These are phyloP conservation scores for Atkinsonella texensis DNA, from an alignment of 2,329 filamentous ascomycete genomes.

Conservation along the genomic window DNA sequence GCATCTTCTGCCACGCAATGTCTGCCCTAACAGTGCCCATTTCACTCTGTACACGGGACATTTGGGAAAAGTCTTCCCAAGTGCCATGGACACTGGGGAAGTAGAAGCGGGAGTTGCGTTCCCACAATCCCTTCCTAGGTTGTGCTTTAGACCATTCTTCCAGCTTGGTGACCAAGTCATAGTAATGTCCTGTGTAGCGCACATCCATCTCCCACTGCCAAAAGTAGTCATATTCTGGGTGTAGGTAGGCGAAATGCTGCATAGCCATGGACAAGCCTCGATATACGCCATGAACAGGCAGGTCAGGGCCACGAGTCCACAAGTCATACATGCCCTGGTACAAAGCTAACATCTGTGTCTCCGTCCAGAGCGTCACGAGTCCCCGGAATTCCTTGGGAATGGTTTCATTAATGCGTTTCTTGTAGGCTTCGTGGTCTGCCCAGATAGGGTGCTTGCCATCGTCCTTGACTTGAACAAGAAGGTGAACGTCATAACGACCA, in stretches of 20 bases:
- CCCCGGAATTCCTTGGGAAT: slow-evolving; percentile 78
- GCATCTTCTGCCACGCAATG: slow-evolving; percentile 50
- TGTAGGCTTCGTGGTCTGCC: slow-evolving; percentile 60
- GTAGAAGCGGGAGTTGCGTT: slow-evolving; percentile 68
- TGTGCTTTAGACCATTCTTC: slow-evolving; percentile 59
- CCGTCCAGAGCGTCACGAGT: slow-evolving; percentile 85
- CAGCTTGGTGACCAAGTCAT: slow-evolving; percentile 58
- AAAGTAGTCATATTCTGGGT: slow-evolving; percentile 81
- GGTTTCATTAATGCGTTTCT: slow-evolving; percentile 51
- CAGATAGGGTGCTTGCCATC: slow-evolving; percentile 65
- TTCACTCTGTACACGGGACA: slow-evolving; percentile 64
- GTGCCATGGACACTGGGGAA: slow-evolving; percentile 62
- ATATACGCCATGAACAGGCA: slow-evolving; percentile 85
- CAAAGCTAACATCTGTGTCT: slow-evolving; percentile 80
- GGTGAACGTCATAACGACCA: slow-evolving; percentile 75
- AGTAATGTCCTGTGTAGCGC: slow-evolving; percentile 81
- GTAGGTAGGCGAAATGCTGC: slow-evolving; percentile 80
- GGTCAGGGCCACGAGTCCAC: slow-evolving; percentile 49
- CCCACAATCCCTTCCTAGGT: slow-evolving; percentile 71
- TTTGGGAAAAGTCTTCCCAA: slow-evolving; percentile 67
- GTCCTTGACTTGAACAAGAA: slow-evolving; percentile 73
- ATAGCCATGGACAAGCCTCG: slow-evolving; percentile 88
- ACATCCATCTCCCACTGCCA: slow-evolving; percentile 97
- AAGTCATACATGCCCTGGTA: slow-evolving; percentile 81
- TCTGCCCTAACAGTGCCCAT: slow-evolving; percentile 53